Evolutionary conservation across 768 basidiomycete genomes (phyloP).

Genomic region (Leucogyrophana mollusca): DNA sequence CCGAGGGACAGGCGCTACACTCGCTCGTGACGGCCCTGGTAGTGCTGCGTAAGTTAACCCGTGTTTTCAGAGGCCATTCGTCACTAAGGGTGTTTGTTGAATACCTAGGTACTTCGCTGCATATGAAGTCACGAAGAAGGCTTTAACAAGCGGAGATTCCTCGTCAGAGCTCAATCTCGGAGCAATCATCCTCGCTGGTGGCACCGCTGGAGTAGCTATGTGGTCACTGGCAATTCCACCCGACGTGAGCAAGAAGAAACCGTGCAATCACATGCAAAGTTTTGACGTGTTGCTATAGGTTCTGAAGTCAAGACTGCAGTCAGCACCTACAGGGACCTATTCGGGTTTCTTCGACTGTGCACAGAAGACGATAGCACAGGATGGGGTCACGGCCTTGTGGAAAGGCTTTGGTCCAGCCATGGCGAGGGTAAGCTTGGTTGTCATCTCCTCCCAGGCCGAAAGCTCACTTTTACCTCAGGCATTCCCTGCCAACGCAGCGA

Average conservation of each 20-base stretch:
- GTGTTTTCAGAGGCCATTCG: background rate
- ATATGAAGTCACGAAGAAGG: slow-evolving; percentile 91
- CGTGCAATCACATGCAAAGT: background rate
- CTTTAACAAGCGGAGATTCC: slow-evolving; percentile 75
- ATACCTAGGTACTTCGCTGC: slow-evolving; percentile 86
- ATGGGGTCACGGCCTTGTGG: slow-evolving; percentile 88
- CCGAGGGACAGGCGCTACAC: slow-evolving; percentile 89
- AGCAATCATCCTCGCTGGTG: slow-evolving; percentile 88
- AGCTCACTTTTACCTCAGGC: slow-evolving; percentile 47
- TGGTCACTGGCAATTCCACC: slow-evolving; percentile 97
- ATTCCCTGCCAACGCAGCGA: slow-evolving; percentile 96
- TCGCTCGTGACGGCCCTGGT: slow-evolving; percentile 94
- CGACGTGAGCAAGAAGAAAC: slow-evolving; percentile 60
- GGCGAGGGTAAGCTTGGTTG: slow-evolving; percentile 61
- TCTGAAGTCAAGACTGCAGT: slow-evolving; percentile 93
- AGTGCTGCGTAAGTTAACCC: slow-evolving; percentile 78
- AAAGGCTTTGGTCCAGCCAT: slow-evolving; percentile 98
- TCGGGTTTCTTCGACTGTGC: slow-evolving; percentile 91
- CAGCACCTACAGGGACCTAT: slow-evolving; percentile 97
- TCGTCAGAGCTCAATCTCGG: slow-evolving; percentile 80
- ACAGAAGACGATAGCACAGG: slow-evolving; percentile 85
- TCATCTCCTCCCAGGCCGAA: background rate
- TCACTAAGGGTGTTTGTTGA: slow-evolving; percentile 9
- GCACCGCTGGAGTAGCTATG: slow-evolving; percentile 95
- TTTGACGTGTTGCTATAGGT: slow-evolving; percentile 70